These are phyloP conservation scores for Penicillium aurantiogriseum DNA, from an alignment of 2,329 filamentous ascomycete genomes.

Conservation along the genomic window DNA sequence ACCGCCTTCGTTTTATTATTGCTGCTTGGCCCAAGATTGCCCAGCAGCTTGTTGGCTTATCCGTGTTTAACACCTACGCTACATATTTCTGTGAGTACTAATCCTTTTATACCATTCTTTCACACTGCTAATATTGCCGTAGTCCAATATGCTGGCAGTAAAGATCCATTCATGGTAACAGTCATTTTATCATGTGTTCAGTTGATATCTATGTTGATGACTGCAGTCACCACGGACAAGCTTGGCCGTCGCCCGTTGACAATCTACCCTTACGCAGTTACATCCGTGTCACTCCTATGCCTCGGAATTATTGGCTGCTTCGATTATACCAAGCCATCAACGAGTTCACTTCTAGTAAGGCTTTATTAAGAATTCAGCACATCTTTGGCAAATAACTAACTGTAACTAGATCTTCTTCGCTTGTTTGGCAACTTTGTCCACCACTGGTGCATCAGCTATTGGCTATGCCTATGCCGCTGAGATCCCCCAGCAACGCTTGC, in stretches of 20 bases:
- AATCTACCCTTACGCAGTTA: conserved; percentile 42
- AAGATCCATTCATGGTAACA: conserved; percentile 45
- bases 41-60: conserved; percentile 42
- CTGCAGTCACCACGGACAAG: conserved; percentile 35
- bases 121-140: background rate
- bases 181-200: conserved; percentile 45
- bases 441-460: conserved; percentile 44
- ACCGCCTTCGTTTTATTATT: conserved; percentile 40
- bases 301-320: conserved; percentile 45
- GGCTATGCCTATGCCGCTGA: conserved; percentile 47
- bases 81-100: conserved; percentile 39
- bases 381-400: background rate
- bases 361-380: background rate
- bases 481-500: conserved; percentile 42
- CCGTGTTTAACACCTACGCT: conserved; percentile 42
- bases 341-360: conserved; percentile 41
- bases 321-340: conserved; percentile 34
- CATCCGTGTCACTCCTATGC: conserved; percentile 36
- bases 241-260: conserved; percentile 42
- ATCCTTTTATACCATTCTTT: background rate
- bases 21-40: conserved; percentile 43
- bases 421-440: conserved; percentile 44
- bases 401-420: conserved; percentile 44
- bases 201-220: conserved; percentile 44
- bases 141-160: conserved; percentile 45